Percentiles rank a stretch among this genome's conserved stretches.
Conservation (phyloP, 1,139 yeast genomes). For the Suhomyces chickasaworum region DNA sequence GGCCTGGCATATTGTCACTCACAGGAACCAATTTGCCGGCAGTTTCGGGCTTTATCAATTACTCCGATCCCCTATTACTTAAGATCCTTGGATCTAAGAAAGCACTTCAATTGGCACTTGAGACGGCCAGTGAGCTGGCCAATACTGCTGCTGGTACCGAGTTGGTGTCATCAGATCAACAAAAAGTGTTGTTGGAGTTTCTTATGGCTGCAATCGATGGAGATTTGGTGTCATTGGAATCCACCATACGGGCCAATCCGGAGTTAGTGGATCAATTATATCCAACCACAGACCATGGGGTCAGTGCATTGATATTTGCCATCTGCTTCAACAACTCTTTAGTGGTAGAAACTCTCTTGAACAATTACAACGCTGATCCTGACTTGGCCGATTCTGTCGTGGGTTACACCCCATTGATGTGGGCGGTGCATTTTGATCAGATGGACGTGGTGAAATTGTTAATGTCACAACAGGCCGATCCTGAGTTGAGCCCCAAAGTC, state of each 20-base stretch:
- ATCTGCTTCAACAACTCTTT: constrained; percentile 50
- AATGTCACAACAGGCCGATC: constrained; percentile 46
- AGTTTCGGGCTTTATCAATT: constrained; percentile 20
- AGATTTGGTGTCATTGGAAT: constrained; percentile 47
- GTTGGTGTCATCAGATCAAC: constrained; percentile 13
- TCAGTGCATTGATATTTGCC: constrained; percentile 54
- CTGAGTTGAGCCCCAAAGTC: constrained; percentile 32
- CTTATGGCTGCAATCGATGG: constrained; percentile 53
- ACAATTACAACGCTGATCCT: constrained; percentile 39
- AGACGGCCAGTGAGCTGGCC: constrained; percentile 7
- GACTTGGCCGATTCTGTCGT: constrained; percentile 40
- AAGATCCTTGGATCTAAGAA: constrained; percentile 50
- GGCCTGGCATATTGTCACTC: constrained; percentile 11
- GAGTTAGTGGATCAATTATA: constrained; percentile 32
- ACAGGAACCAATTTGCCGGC: constrained; percentile 11
- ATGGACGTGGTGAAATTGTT: constrained; percentile 38
- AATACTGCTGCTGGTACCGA: constrained; percentile 4
- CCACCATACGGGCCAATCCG: constrained; percentile 33
- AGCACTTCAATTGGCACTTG: constrained; percentile 10
- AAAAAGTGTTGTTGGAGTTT: constrained; percentile 22
- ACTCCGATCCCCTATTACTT: constrained; percentile 41
- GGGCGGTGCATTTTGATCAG: constrained; percentile 48
- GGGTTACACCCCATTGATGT: constrained; percentile 47
- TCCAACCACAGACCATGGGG: constrained; percentile 45
- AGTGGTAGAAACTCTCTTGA: constrained; percentile 46